phyloP scores from a whole-genome alignment of 139 green algal genomes.

The Tetradesmus lagerheimii region DNA sequence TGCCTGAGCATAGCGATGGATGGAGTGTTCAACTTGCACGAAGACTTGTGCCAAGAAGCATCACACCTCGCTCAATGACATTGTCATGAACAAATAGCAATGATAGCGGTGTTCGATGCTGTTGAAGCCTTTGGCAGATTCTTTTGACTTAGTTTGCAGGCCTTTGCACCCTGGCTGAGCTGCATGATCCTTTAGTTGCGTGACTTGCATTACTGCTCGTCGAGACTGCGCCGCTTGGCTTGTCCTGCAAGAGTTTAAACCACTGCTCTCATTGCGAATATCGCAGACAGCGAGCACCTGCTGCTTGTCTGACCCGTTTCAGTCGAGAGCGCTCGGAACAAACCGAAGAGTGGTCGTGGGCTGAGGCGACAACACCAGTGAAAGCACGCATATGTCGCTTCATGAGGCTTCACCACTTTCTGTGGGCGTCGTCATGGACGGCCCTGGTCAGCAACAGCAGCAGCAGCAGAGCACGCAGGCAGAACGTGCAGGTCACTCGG shows the following conservation, averaged over 20 bases:
- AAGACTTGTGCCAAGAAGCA: neutral
- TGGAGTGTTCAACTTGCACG: neutral
- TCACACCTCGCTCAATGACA: neutral
- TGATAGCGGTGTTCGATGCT: no score
- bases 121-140: no score
- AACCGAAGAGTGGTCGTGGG: neutral
- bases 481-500: neutral
- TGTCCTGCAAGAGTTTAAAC: neutral
- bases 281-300: no score
- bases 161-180: neutral
- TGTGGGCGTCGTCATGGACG: neutral
- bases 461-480: neutral
- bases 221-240: neutral
- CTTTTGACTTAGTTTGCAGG: neutral
- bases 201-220: neutral
- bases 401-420: neutral
- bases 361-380: neutral
- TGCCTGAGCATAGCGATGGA: neutral
- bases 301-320: neutral
- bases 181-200: neutral
- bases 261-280: no score
- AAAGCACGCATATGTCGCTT: neutral
- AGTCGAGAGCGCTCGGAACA: neutral
- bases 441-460: constrained; percentile 2
- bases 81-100: neutral